A percentile compares a stretch with the other conserved stretches of the same genome.
These are phyloP conservation scores for Bremia lactucae DNA, from an alignment of 352 stramenopile species.

Conservation along the genomic window DNA sequence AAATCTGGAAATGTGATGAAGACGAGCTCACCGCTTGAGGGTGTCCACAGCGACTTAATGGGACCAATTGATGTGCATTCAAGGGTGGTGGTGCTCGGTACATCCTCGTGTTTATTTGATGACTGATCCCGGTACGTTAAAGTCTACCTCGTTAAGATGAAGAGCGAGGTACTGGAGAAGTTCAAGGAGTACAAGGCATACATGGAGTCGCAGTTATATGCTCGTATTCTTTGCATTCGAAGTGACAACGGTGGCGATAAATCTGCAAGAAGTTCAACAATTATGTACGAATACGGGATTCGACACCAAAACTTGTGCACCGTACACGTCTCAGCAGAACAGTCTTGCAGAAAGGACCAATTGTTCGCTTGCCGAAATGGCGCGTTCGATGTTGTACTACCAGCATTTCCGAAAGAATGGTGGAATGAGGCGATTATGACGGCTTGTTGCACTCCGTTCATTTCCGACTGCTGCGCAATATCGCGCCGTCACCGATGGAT, in stretches of 20 bases:
- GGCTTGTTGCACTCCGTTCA: no score
- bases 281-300: background rate
- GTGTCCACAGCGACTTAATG: background rate
- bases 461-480: background rate
- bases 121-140: background rate
- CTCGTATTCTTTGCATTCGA: background rate
- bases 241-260: background rate
- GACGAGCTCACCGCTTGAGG: background rate
- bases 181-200: background rate
- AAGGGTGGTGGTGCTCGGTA: background rate
- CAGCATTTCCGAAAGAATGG: background rate
- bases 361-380: background rate
- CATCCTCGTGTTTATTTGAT: background rate
- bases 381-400: background rate
- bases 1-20: background rate
- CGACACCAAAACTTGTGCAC: background rate
- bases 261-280: background rate
- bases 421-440: background rate
- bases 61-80: background rate
- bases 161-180: background rate
- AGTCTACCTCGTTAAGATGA: background rate
- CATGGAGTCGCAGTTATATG: background rate
- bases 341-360: background rate
- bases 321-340: background rate
- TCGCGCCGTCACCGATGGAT: no score